Evolutionary conservation across 139 green algal genomes (phyloP).

Genomic region (Tetraselmis striata): DNA sequence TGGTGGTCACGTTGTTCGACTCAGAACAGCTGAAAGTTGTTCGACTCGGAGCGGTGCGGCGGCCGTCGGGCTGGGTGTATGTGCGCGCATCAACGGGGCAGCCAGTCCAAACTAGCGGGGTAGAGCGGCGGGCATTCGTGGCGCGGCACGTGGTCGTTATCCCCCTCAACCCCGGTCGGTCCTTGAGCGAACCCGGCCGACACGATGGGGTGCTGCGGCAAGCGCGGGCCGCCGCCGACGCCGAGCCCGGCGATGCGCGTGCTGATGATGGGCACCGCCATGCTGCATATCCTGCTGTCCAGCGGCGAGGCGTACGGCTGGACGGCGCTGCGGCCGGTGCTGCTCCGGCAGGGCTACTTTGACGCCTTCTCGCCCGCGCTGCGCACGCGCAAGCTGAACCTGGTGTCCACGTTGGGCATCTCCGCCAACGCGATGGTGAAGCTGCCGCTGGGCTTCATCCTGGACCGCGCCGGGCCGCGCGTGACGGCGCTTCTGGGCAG

Average conservation of each 20-base stretch:
- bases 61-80: too few relatives aligned
- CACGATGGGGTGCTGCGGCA: too few relatives aligned
- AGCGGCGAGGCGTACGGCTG: neutral
- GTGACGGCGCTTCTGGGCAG: neutral
- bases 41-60: too few relatives aligned
- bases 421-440: neutral
- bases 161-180: too few relatives aligned
- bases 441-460: neutral
- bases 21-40: too few relatives aligned
- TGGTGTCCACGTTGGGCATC: constrained; percentile 1
- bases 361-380: neutral
- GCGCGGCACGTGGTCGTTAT: too few relatives aligned
- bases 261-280: neutral
- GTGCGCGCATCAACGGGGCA: too few relatives aligned
- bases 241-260: neutral
- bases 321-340: neutral
- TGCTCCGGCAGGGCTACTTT: neutral
- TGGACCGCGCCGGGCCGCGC: neutral
- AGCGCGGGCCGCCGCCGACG: neutral
- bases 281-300: neutral
- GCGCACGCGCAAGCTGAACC: constrained; percentile 1
- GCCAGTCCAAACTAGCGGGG: too few relatives aligned
- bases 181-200: too few relatives aligned
- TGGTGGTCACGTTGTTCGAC: too few relatives aligned
- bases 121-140: too few relatives aligned